These are phyloP conservation scores for Metschnikowia santaceciliae DNA, from an alignment of 805 yeast species.

Conservation along the genomic window DNA sequence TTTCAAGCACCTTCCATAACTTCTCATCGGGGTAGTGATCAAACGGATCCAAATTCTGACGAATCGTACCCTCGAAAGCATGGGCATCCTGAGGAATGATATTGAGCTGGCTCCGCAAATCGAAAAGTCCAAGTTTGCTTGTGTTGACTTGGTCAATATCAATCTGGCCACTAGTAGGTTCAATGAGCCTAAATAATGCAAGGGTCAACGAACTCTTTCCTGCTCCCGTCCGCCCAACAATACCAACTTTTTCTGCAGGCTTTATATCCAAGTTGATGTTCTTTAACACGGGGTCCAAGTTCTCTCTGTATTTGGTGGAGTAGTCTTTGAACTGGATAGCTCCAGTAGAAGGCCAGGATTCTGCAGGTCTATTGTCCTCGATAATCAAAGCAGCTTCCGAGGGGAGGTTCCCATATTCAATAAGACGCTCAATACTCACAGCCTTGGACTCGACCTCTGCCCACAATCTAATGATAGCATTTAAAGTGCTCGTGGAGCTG, in stretches of 20 bases:
- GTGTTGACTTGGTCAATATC: constrained; percentile 24
- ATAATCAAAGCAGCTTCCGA: constrained; percentile 17
- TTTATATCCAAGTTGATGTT: constrained; percentile 22
- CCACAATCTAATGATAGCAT: constrained; percentile 31
- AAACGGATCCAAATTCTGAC: constrained; percentile 28
- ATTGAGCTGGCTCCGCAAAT: constrained; percentile 25
- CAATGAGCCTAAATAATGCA: constrained; percentile 27
- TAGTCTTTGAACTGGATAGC: constrained; percentile 22
- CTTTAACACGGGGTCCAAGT: constrained; percentile 25
- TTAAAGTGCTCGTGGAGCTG: constrained; percentile 28
- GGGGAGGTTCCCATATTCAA: constrained; percentile 33
- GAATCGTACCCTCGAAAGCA: constrained; percentile 24
- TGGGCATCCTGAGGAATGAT: constrained; percentile 30
- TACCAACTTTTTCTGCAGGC: constrained; percentile 25
- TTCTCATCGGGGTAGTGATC: constrained; percentile 20
- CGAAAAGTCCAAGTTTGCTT: constrained; percentile 22
- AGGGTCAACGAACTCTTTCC: constrained; percentile 28
- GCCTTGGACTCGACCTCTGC: constrained; percentile 33
- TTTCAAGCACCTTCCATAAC: constrained; percentile 25
- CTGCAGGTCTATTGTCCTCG: constrained; percentile 30
- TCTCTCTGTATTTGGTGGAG: constrained; percentile 23
- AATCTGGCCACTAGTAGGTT: constrained; percentile 24
- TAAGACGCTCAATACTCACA: constrained; percentile 34
- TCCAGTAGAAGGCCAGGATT: constrained; percentile 23
- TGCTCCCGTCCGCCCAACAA: constrained; percentile 31